These are phyloP conservation scores for Myrica gale DNA, from an alignment of 306 rosid species.

Conservation along the genomic window DNA sequence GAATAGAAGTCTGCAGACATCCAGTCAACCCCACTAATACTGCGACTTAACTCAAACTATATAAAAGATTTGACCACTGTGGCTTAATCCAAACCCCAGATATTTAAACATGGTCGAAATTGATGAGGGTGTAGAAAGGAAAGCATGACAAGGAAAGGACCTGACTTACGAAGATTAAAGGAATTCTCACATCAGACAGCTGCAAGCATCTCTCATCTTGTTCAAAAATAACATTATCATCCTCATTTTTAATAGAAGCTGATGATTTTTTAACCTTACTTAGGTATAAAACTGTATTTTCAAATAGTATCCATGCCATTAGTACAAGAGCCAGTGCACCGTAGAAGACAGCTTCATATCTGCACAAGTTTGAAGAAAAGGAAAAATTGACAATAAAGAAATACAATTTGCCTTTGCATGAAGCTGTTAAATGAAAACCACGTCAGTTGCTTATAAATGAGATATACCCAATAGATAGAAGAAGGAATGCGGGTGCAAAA, in stretches of 20 bases:
- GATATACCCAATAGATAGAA: slow-evolving; percentile 85
- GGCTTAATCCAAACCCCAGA: neutral
- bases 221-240: slow-evolving; percentile 42
- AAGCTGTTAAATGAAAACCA: slow-evolving; percentile 16
- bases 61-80: too few relatives aligned
- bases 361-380: slow-evolving; percentile 39
- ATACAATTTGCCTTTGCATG: slow-evolving; percentile 2
- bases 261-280: slow-evolving; percentile 45
- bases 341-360: slow-evolving; percentile 86
- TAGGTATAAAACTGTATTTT: slow-evolving; percentile 64
- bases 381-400: neutral
- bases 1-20: neutral
- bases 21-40: neutral
- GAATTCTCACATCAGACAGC: slow-evolving; percentile 76
- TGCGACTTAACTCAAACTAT: neutral
- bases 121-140: slow-evolving; percentile 14
- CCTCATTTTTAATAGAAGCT: slow-evolving; percentile 36
- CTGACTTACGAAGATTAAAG: slow-evolving; percentile 70
- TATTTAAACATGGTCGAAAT: slow-evolving; percentile 11
- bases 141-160: slow-evolving; percentile 19
- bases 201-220: slow-evolving; percentile 61
- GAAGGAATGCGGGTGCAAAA: slow-evolving; percentile 87
- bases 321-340: slow-evolving; percentile 80
- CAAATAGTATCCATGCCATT: slow-evolving; percentile 87
- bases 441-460: slow-evolving; percentile 14